phyloP scores from a whole-genome alignment of 116 monocot species.

The Thalassia testudinum region DNA sequence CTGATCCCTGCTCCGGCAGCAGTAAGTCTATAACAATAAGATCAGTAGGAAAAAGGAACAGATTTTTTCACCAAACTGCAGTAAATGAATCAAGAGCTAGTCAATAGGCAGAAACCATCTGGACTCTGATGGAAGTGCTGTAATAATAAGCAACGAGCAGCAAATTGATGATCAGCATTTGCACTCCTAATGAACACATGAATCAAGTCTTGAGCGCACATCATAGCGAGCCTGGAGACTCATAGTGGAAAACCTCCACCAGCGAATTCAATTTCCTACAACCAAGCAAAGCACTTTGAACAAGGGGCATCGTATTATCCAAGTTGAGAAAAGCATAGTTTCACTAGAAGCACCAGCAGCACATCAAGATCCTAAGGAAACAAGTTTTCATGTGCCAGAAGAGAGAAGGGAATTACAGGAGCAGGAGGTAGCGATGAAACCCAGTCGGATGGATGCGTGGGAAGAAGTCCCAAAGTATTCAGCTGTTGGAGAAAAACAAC shows the following conservation, averaged over 20 bases:
- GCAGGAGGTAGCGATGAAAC: slow-evolving; percentile 92
- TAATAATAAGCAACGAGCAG: background rate
- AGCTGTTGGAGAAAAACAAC: slow-evolving; percentile 27
- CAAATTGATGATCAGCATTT: background rate
- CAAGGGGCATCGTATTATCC: background rate
- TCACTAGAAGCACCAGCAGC: too few relatives aligned
- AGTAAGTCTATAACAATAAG: background rate
- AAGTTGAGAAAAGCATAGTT: too few relatives aligned
- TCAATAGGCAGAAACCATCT: background rate
- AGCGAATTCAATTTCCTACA: background rate
- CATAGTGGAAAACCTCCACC: background rate
- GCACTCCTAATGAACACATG: background rate
- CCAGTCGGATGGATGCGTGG: slow-evolving; percentile 96
- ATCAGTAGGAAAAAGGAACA: background rate
- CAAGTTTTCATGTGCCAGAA: background rate
- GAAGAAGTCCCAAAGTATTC: slow-evolving; percentile 92
- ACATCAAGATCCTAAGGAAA: background rate
- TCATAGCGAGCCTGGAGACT: background rate
- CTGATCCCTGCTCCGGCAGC: background rate
- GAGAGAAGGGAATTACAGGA: slow-evolving; percentile 22
- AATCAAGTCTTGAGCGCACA: background rate
- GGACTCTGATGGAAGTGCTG: background rate
- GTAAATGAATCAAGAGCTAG: background rate
- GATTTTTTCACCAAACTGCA: background rate
- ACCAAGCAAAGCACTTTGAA: background rate